Conservation (phyloP, 495 filamentous ascomycete species). For the Entonaema liquescens region DNA sequence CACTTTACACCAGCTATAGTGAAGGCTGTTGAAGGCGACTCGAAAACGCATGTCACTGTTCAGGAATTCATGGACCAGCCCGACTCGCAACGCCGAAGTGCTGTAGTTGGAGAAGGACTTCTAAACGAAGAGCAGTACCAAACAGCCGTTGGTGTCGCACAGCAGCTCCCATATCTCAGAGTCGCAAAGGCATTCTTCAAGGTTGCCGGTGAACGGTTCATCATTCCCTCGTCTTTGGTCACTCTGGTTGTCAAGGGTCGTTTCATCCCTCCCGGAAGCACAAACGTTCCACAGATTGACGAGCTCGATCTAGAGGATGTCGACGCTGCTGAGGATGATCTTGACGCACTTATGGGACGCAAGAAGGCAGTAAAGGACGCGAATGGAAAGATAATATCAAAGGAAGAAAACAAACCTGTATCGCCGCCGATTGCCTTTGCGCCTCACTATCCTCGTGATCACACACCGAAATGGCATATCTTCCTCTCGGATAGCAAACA, state of each 20-base stretch:
- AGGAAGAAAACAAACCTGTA: slow-evolving; percentile 65
- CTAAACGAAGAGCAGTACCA: slow-evolving; percentile 80
- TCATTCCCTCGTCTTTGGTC: slow-evolving; percentile 92
- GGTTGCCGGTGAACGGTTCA: slow-evolving; percentile 89
- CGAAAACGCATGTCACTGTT: slow-evolving; percentile 77
- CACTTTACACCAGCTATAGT: slow-evolving; percentile 81
- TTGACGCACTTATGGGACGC: slow-evolving; percentile 85
- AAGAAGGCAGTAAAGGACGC: slow-evolving; percentile 69
- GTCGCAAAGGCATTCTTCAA: slow-evolving; percentile 99
- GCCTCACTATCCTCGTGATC: slow-evolving; percentile 87
- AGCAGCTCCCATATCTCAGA: slow-evolving; percentile 80
- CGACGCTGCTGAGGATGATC: slow-evolving; percentile 91
- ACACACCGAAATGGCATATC: slow-evolving; percentile 88
- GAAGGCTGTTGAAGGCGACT: slow-evolving; percentile 76
- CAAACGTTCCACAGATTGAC: slow-evolving; percentile 74
- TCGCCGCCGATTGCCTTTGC: slow-evolving; percentile 86
- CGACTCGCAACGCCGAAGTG: slow-evolving; percentile 73
- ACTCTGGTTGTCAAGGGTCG: slow-evolving; percentile 95
- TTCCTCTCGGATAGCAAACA: slow-evolving; percentile 94
- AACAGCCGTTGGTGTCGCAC: slow-evolving; percentile 75
- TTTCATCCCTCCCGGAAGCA: slow-evolving; percentile 85
- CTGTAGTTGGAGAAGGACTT: slow-evolving; percentile 73
- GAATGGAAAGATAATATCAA: slow-evolving; percentile 58
- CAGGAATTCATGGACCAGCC: slow-evolving; percentile 88
- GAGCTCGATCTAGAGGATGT: slow-evolving; percentile 85